A percentile compares a stretch with the other conserved stretches of the same genome.
Evolutionary conservation across 805 yeast genomes (phyloP).

Genomic region (Ogataea kodamae): DNA sequence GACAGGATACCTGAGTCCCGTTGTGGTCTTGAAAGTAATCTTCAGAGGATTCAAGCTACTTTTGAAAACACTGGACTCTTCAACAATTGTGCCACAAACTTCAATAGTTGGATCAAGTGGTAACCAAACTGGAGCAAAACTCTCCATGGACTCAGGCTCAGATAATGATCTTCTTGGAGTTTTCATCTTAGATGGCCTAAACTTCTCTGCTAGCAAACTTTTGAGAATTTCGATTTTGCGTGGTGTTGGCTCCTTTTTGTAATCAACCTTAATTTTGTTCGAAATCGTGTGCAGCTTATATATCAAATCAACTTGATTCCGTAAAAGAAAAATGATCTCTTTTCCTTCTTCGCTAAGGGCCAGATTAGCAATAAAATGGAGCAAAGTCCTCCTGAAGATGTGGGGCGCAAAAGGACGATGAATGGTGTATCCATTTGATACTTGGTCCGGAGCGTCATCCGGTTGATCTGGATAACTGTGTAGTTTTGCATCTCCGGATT

Average conservation of each 20-base stretch:
- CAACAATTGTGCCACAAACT: conserved; percentile 73
- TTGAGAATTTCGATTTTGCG: conserved; percentile 69
- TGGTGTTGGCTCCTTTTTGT: conserved; percentile 69
- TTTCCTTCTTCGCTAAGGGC: conserved; percentile 25
- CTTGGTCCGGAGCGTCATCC: conserved; percentile 16
- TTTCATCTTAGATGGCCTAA: conserved; percentile 27
- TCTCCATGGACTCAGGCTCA: conserved; percentile 32
- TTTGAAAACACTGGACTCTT: conserved; percentile 82
- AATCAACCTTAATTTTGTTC: conserved; percentile 51
- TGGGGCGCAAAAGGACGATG: conserved; percentile 11
- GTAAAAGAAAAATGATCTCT: conserved; percentile 28
- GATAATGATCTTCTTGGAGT: conserved; percentile 11
- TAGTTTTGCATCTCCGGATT: neutral
- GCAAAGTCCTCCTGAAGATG: conserved; percentile 28
- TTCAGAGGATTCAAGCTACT: conserved; percentile 87
- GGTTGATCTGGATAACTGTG: conserved; percentile 9
- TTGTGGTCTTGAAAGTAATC: conserved; percentile 64
- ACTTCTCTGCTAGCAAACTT: conserved; percentile 50
- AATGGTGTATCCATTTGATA: conserved; percentile 5
- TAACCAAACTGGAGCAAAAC: conserved; percentile 53
- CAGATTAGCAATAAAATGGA: conserved; percentile 28
- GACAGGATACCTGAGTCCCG: conserved; percentile 58
- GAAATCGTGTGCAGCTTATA: conserved; percentile 63
- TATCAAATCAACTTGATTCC: conserved; percentile 65
- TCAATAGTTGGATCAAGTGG: conserved; percentile 82